These are phyloP conservation scores for Schizochytrium sp. DNA, from an alignment of 108 stramenopile genomes.

Conservation along the genomic window DNA sequence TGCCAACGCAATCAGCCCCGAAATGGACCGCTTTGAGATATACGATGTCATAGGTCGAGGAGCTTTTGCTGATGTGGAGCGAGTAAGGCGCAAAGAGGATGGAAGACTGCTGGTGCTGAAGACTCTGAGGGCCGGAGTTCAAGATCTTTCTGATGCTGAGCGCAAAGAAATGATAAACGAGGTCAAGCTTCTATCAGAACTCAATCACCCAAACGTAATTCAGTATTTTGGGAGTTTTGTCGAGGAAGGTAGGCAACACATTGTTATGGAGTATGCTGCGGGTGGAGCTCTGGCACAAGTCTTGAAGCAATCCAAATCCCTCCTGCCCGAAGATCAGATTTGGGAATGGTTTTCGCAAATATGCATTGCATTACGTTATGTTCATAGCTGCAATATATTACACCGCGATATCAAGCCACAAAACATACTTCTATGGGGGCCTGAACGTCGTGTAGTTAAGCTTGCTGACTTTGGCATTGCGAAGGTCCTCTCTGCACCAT, in stretches of 20 bases:
- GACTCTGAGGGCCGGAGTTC: neutral
- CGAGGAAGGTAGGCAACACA: conserved; percentile 74
- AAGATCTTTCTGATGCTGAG: conserved; percentile 28
- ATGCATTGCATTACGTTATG: conserved; percentile 71
- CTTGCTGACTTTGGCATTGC: conserved; percentile 75
- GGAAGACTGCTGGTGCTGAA: conserved; percentile 49
- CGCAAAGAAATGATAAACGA: conserved; percentile 68
- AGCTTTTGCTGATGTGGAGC: conserved; percentile 13
- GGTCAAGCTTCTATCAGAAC: conserved; percentile 67
- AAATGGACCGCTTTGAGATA: neutral
- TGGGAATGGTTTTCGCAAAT: conserved; percentile 71
- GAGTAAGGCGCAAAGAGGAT: conserved; percentile 29
- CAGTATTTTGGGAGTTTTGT: conserved; percentile 78
- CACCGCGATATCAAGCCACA: conserved; percentile 78
- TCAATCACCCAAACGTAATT: conserved; percentile 75
- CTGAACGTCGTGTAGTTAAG: conserved; percentile 61
- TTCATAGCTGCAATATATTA: conserved; percentile 74
- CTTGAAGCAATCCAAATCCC: conserved; percentile 59
- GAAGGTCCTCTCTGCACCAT: conserved; percentile 65
- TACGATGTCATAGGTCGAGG: conserved; percentile 46
- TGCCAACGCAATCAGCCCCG: too few species aligned
- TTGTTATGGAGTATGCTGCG: conserved; percentile 69
- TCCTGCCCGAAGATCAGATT: conserved; percentile 69
- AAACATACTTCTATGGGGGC: conserved; percentile 74
- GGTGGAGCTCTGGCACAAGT: conserved; percentile 71